Evolutionary conservation across 306 rosid species (phyloP), one percentile per base, ranked within the genome.

Genomic region (Prunus campanulata): DNA sequence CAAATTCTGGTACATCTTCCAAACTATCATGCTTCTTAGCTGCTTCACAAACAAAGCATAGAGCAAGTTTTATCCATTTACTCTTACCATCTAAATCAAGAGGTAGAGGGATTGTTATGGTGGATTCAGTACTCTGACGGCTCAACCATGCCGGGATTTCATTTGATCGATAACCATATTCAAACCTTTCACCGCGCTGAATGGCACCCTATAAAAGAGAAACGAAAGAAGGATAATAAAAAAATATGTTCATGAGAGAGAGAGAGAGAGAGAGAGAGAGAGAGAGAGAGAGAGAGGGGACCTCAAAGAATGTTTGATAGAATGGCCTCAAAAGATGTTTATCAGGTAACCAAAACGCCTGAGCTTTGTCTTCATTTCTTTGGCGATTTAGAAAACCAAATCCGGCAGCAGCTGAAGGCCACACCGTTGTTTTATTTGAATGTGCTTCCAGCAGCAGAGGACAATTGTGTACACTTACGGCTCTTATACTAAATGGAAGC

Each of bases 1-100:
- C 46, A 32, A 14, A 8, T 44, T 30, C 63, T 30, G 32, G 20
- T 6, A 6, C 27, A 18, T 52, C 57, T 62, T 72, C 61, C 61
- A 10, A 25, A 15, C 15, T 63, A 18, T 30, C 60, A 27, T 75
- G 30, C 69, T 22, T 42, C 68, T 59, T 22, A 1, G 57, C 18
- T 4, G 15, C 22, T 54, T 11, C 55, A 63, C 20, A 75, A 19
- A 59, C 68, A 70, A 77, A 57, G n/a, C 47, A 66, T 6, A 81
- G 0, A n/a, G 74, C 80, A 5, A 81, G 62, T 20, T 80, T 80
- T 3, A 64, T 71, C 73, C 84, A 70, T 12, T 70, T 69, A 18
- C 55, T 50, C 3, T 55, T 35, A 27, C 51, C 16, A 2, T 62
- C 71, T 1, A 62, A 54, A 15, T 68, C 64, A 22, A 18, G 54